Conservation (phyloP, 768 basidiomycete genomes). For the Xerocomellus amylosporus region DNA sequence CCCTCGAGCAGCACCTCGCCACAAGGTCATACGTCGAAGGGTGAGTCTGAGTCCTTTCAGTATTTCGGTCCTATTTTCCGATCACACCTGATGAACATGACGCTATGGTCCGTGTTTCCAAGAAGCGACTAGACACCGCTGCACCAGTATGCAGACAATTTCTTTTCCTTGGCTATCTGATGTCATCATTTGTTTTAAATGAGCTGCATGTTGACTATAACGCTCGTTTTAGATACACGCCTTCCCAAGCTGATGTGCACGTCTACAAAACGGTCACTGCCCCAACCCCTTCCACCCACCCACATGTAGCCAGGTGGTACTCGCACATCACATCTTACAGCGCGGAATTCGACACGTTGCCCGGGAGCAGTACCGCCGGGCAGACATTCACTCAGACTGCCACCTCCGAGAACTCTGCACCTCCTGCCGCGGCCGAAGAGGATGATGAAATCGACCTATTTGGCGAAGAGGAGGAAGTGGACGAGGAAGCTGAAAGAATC, state of each 20-base stretch:
- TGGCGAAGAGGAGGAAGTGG: conserved; percentile 79
- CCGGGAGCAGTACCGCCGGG: conserved; percentile 83
- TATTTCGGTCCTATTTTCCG: conserved; percentile 5
- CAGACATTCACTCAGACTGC: conserved; percentile 63
- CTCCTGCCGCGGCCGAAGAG: conserved; percentile 44
- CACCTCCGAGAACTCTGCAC: conserved; percentile 40
- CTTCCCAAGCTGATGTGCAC: conserved; percentile 91
- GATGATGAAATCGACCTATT: conserved; percentile 86
- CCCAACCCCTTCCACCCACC: conserved; percentile 62
- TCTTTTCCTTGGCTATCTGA: conserved; percentile 76
- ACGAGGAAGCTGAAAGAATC: conserved; percentile 80
- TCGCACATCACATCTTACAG: conserved; percentile 87
- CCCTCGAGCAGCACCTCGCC: conserved; percentile 84
- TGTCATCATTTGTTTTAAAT: conserved; percentile 12
- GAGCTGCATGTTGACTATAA: conserved; percentile 4
- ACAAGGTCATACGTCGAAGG: conserved; percentile 89
- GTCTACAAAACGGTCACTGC: conserved; percentile 80
- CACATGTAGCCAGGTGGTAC: conserved; percentile 89
- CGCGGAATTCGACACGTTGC: conserved; percentile 70
- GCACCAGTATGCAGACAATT: conserved; percentile 68
- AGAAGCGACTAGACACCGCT: conserved; percentile 93
- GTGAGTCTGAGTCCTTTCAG: conserved; percentile 48
- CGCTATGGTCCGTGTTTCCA: conserved; percentile 98
- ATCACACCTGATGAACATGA: conserved; percentile 56
- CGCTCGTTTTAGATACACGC: conserved; percentile 61